These are phyloP conservation scores for Penicillium manginii DNA, from an alignment of 495 filamentous ascomycete species.

Conservation along the genomic window DNA sequence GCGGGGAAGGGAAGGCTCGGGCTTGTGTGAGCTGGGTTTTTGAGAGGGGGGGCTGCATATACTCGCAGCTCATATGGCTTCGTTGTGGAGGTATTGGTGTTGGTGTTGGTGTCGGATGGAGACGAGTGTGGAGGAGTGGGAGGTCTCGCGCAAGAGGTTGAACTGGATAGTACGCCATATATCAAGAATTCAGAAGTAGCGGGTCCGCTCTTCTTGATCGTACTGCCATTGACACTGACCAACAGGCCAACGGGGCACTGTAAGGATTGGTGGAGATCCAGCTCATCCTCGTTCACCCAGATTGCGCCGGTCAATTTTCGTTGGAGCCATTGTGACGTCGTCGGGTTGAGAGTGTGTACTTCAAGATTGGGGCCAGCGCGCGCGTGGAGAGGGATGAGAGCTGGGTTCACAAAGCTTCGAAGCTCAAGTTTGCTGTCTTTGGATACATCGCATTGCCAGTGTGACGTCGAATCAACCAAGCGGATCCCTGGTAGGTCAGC, in stretches of 20 bases:
- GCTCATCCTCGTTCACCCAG: conserved; percentile 41
- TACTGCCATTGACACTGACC: conserved; percentile 33
- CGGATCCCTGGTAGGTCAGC: conserved; percentile 40
- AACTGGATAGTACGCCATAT: conserved; percentile 50
- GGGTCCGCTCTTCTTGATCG: conserved; percentile 23
- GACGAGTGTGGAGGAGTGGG: conserved; percentile 55
- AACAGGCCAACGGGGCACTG: conserved; percentile 50
- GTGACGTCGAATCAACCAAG: conserved; percentile 41
- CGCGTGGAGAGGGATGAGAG: conserved; percentile 52
- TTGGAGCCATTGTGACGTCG: conserved; percentile 50
- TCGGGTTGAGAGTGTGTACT: conserved; percentile 41
- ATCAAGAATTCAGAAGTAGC: conserved; percentile 58
- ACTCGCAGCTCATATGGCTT: conserved; percentile 40
- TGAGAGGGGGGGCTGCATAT: conserved; percentile 47
- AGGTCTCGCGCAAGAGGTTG: conserved; percentile 33
- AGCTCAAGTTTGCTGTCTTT: conserved; percentile 42
- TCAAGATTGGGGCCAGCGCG: conserved; percentile 55
- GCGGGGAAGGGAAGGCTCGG: conserved; percentile 39
- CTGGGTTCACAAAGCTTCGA: conserved; percentile 51
- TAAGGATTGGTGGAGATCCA: conserved; percentile 35
- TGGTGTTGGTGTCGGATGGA: conserved; percentile 32
- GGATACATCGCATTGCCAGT: conserved; percentile 44
- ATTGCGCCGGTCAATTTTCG: conserved; percentile 33
- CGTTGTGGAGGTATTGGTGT: conserved; percentile 6
- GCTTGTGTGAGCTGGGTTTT: conserved; percentile 37